These are phyloP conservation scores for Sporothrix euskadiensis DNA, from an alignment of 2,329 filamentous ascomycete genomes.

Conservation along the genomic window DNA sequence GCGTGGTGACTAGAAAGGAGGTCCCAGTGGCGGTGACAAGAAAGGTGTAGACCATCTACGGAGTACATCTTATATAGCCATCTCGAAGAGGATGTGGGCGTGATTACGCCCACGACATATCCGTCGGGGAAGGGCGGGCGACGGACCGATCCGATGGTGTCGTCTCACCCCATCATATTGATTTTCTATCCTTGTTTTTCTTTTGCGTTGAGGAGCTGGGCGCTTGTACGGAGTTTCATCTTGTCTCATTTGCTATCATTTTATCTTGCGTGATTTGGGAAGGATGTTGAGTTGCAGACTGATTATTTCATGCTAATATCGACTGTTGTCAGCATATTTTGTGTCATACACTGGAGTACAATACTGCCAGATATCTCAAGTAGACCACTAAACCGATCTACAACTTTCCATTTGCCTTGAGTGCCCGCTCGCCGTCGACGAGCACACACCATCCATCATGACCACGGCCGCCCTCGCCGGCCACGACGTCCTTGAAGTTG, in stretches of 20 bases:
- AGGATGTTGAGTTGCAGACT: not conserved
- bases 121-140: not conserved
- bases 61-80: not conserved
- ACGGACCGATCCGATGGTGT: not conserved
- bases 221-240: not conserved
- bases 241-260: not conserved
- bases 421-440: slow-evolving; percentile 72
- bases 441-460: slow-evolving; percentile 83
- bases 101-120: not conserved
- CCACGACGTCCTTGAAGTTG: slow-evolving; percentile 69
- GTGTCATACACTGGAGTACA: not conserved
- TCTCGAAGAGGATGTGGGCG: not conserved
- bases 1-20: slow-evolving; percentile 25
- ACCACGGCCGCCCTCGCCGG: slow-evolving; percentile 63
- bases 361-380: not conserved
- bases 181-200: not conserved
- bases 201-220: not conserved
- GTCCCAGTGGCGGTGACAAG: slow-evolving; percentile 16
- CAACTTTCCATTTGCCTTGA: slow-evolving; percentile 57
- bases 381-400: not conserved
- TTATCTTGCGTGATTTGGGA: not conserved
- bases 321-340: not conserved
- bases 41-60: not conserved
- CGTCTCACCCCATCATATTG: not conserved
- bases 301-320: not conserved